These are phyloP conservation scores for Trametes cubensis DNA, from an alignment of 768 basidiomycete genomes.

Conservation along the genomic window DNA sequence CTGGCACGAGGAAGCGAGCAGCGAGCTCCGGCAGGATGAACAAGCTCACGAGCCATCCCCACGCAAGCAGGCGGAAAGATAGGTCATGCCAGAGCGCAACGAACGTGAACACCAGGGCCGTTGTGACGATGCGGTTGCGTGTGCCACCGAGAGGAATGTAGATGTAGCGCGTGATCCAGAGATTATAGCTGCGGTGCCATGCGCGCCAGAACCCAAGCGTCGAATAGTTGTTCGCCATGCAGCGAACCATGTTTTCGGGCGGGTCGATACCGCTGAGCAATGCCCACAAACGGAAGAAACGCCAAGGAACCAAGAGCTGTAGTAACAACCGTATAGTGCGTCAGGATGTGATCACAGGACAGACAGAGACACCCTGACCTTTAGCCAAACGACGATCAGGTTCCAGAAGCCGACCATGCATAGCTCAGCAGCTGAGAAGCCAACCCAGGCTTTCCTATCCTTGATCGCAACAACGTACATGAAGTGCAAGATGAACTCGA, in stretches of 20 bases:
- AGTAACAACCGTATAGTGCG: background rate
- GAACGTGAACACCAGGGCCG: conserved; percentile 86
- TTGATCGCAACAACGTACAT: conserved; percentile 99
- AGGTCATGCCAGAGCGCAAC: conserved; percentile 98
- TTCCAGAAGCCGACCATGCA: conserved; percentile 98
- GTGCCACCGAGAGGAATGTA: conserved; percentile 91
- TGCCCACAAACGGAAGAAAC: conserved; percentile 96
- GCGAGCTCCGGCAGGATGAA: conserved; percentile 88
- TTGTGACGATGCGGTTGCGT: conserved; percentile 59
- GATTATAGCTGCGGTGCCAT: conserved; percentile 96
- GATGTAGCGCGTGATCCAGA: conserved; percentile 94
- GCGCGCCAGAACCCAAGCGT: conserved; percentile 91
- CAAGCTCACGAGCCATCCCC: conserved; percentile 94
- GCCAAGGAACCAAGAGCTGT: conserved; percentile 91
- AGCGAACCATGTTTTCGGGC: conserved; percentile 99
- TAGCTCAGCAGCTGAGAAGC: conserved; percentile 76
- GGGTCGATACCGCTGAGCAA: conserved; percentile 86
- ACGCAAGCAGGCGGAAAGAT: conserved; percentile 81
- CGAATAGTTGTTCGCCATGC: conserved; percentile 97
- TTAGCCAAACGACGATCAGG: conserved; percentile 93
- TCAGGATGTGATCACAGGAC: background rate
- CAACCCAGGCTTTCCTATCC: conserved; percentile 80
- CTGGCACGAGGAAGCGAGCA: conserved; percentile 61
- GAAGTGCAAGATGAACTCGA: conserved; percentile 90
- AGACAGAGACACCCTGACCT: conserved; percentile 56